Evolutionary conservation across 192 early-diverging fungal genomes (phyloP).

Genomic region (Coemansia sp.): DNA sequence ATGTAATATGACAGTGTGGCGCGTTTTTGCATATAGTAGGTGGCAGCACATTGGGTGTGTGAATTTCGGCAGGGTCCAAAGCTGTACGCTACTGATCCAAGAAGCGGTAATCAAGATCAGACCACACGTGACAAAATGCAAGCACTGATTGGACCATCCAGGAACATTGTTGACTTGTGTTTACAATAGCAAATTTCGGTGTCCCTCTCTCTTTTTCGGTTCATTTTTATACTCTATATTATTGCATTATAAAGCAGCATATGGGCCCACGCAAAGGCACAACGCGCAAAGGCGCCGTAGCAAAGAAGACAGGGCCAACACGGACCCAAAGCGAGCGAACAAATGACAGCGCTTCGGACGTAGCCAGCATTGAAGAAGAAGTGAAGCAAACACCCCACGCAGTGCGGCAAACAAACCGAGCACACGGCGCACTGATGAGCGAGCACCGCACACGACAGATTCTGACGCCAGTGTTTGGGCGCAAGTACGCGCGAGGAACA

Average conservation of each 20-base stretch:
- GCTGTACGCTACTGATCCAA: neutral
- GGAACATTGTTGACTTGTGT: neutral
- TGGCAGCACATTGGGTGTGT: neutral
- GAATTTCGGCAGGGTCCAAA: neutral
- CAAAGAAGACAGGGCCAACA: conserved; percentile 2
- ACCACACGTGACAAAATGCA: neutral
- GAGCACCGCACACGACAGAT: conserved; percentile 14
- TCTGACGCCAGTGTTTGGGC: conserved; percentile 37
- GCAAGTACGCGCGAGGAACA: conserved; percentile 33
- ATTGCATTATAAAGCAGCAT: neutral
- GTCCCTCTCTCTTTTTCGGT: neutral
- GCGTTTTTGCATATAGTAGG: neutral
- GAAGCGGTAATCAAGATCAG: neutral
- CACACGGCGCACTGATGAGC: neutral
- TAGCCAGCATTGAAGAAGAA: neutral
- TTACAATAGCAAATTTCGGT: neutral
- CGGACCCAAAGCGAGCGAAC: neutral
- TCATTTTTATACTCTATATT: neutral
- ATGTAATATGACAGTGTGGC: neutral
- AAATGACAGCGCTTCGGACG: neutral
- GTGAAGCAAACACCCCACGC: conserved; percentile 6
- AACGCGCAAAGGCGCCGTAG: neutral
- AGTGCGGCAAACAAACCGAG: neutral
- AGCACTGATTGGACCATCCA: neutral
- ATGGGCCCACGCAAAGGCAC: conserved; percentile 23